phyloP scores from a whole-genome alignment of 148 eudicot genomes.

The Arctostaphylos glauca region DNA sequence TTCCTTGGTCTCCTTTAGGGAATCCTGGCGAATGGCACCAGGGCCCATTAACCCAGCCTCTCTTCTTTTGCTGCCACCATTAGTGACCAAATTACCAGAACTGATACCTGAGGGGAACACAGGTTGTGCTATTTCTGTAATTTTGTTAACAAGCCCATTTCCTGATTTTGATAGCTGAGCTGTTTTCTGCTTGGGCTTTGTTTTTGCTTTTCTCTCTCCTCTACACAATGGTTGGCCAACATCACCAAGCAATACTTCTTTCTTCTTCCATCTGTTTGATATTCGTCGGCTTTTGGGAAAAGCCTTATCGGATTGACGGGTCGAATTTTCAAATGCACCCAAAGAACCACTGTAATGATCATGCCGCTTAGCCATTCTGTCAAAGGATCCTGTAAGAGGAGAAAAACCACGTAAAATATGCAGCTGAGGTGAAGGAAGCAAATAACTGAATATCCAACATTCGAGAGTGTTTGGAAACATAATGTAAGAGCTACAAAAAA shows the following conservation, averaged over 20 bases:
- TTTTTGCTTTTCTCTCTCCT: constrained; percentile 73
- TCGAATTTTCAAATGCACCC: constrained; percentile 38
- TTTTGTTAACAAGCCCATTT: constrained; percentile 25
- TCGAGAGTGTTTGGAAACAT: not conserved
- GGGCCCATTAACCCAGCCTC: constrained; percentile 14
- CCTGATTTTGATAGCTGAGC: constrained; percentile 57
- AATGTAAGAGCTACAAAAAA: not conserved
- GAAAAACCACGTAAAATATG: constrained; percentile 7
- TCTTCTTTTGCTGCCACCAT: constrained; percentile 16
- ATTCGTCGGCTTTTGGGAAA: constrained; percentile 70
- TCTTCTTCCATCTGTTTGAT: constrained; percentile 75
- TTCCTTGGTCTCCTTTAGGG: constrained; percentile 31
- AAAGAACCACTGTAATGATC: constrained; percentile 20
- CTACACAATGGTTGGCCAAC: constrained; percentile 56
- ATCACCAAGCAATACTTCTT: constrained; percentile 77
- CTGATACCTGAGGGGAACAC: constrained; percentile 5
- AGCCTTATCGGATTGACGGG: constrained; percentile 54
- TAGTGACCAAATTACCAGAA: constrained; percentile 19
- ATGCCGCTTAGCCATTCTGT: not conserved
- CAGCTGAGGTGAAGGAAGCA: not conserved
- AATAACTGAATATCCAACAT: not conserved
- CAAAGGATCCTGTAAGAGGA: constrained; percentile 38
- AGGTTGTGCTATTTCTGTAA: not conserved
- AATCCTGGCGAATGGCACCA: constrained; percentile 22
- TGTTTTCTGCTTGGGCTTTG: constrained; percentile 84